Conservation (phyloP, 441 rosid genomes). For the Populus hybrid region DNA sequence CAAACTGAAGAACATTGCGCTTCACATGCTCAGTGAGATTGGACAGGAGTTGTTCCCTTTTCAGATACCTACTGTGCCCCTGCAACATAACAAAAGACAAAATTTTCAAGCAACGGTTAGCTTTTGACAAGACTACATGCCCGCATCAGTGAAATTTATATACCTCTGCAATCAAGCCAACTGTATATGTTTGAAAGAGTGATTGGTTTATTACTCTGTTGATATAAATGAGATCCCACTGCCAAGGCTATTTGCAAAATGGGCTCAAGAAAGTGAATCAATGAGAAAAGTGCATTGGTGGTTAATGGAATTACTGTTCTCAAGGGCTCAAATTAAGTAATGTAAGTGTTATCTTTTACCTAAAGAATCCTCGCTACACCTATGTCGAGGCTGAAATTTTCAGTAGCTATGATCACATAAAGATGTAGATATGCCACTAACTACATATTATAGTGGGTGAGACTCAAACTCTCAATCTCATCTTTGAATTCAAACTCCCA, state of each 20-base stretch:
- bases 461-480: neutral
- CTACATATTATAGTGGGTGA: neutral
- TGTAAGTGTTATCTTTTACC: neutral
- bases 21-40: slow-evolving; percentile 57
- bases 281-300: neutral
- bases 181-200: neutral
- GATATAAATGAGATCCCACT: neutral
- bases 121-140: neutral
- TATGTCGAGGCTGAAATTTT: neutral
- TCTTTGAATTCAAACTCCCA: neutral
- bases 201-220: neutral
- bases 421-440: neutral
- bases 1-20: slow-evolving; percentile 55
- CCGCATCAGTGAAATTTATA: neutral
- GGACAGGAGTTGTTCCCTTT: slow-evolving; percentile 40
- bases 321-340: neutral
- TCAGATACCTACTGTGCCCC: slow-evolving; percentile 39
- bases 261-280: neutral
- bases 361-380: neutral
- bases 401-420: neutral
- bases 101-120: neutral
- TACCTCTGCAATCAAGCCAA: neutral
- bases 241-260: neutral
- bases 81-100: slow-evolving; percentile 25
- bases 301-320: neutral